These are phyloP conservation scores for Xanthoconium purpureum DNA, from an alignment of 768 basidiomycete genomes.

Conservation along the genomic window DNA sequence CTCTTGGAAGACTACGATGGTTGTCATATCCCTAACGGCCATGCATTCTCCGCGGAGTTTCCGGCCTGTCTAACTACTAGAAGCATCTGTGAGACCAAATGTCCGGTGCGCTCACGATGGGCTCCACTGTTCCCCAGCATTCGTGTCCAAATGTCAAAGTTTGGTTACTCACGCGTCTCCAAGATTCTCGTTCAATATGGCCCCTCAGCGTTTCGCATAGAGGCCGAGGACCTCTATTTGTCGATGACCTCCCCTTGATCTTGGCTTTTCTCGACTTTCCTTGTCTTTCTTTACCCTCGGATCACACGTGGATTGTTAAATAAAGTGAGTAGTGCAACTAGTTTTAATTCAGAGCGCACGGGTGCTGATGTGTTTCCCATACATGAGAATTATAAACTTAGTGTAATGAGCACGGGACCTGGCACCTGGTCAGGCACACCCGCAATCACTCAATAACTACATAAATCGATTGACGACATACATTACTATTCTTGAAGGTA, in stretches of 20 bases:
- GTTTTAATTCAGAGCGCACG: too few species aligned
- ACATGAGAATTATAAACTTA: not conserved
- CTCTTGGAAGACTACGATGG: constrained; percentile 15
- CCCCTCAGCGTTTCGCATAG: constrained; percentile 4
- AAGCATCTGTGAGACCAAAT: constrained; percentile 25
- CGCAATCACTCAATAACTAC: not conserved
- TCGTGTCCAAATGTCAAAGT: not conserved
- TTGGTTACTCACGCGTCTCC: constrained; percentile 11
- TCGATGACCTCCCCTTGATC: not conserved
- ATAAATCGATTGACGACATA: not conserved
- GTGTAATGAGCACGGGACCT: not conserved
- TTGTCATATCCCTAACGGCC: constrained; percentile 30
- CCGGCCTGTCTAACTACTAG: constrained; percentile 8
- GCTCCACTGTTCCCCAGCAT: not conserved
- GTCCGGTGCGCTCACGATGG: constrained; percentile 23
- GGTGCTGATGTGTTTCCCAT: not conserved
- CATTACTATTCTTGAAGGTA: not conserved
- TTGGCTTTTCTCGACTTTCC: not conserved
- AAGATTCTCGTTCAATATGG: constrained; percentile 12
- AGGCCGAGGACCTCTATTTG: constrained; percentile 1
- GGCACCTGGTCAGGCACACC: not conserved
- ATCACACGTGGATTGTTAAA: too few species aligned
- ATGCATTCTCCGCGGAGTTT: not conserved
- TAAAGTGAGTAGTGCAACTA: too few species aligned
- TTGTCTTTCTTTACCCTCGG: too few species aligned